Evolutionary conservation across 2,329 filamentous ascomycete species (phyloP).

Genomic region (Tolypocladium ovalisporum): DNA sequence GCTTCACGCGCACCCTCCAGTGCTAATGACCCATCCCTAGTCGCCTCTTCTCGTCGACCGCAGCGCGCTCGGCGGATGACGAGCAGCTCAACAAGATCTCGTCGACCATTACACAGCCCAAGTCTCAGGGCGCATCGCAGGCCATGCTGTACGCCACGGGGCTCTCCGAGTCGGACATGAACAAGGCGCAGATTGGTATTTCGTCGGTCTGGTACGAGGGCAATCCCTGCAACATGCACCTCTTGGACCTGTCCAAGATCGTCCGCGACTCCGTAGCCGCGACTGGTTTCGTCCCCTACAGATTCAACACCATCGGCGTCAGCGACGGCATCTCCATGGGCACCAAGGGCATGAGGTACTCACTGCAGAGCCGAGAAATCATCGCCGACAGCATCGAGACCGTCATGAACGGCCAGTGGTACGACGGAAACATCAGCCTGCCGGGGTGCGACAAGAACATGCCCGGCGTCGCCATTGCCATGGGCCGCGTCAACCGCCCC

Average conservation of each 20-base stretch:
- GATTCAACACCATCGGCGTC: constrained; percentile 98
- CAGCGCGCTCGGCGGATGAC: constrained; percentile 36
- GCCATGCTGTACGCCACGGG: constrained; percentile 98
- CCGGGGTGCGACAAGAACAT: constrained; percentile 99
- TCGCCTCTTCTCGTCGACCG: constrained; percentile 39
- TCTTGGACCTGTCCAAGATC: constrained; percentile 75
- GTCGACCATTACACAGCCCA: constrained; percentile 81
- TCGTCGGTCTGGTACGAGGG: constrained; percentile 97
- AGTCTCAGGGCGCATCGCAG: constrained; percentile 95
- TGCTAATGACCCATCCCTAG: constrained; percentile 16
- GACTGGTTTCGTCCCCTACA: constrained; percentile 79
- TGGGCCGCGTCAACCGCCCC: constrained; percentile 88
- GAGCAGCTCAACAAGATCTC: constrained; percentile 76
- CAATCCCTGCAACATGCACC: constrained; percentile 99
- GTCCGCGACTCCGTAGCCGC: constrained; percentile 52
- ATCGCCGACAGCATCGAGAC: constrained; percentile 98
- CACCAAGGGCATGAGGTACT: constrained; percentile 93
- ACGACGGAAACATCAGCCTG: constrained; percentile 93
- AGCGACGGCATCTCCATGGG: constrained; percentile 98
- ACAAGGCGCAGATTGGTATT: constrained; percentile 95
- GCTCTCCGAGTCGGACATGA: constrained; percentile 74
- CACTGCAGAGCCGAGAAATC: constrained; percentile 85
- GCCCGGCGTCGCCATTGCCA: constrained; percentile 85
- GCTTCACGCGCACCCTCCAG: not conserved
- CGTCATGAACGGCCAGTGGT: constrained; percentile 98